Percentiles rank a stretch among this genome's conserved stretches.
Evolutionary conservation across 2,329 filamentous ascomycete species (phyloP).

Genomic region (Diplodia scrobiculata): DNA sequence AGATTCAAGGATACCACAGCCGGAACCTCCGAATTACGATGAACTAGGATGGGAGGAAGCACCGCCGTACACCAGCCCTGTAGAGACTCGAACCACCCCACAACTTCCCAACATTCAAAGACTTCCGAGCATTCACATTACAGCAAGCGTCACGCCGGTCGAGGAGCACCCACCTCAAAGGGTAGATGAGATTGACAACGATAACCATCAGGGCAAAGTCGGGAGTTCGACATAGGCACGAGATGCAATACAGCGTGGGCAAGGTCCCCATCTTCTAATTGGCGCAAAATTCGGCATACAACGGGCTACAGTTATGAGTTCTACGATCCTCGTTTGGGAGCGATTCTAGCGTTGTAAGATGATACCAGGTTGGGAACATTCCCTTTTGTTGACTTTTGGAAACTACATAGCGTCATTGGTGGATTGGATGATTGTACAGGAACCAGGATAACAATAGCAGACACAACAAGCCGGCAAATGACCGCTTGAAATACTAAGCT

Average conservation of each 20-base stretch:
- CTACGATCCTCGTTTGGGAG: slow-evolving; percentile 20
- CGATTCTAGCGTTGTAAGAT: slow-evolving; percentile 26
- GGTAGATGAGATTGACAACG: slow-evolving; percentile 7
- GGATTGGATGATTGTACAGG: slow-evolving; percentile 13
- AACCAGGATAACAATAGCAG: slow-evolving; percentile 4
- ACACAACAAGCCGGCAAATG: neutral
- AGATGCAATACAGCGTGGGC: neutral
- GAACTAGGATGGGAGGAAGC: slow-evolving; percentile 47
- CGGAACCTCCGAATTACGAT: slow-evolving; percentile 44
- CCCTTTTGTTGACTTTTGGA: slow-evolving; percentile 14
- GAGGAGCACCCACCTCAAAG: slow-evolving; percentile 21
- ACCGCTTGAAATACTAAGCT: neutral
- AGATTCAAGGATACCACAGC: slow-evolving; percentile 35
- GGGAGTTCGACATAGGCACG: slow-evolving; percentile 1
- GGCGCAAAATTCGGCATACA: slow-evolving; percentile 21
- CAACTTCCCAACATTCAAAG: slow-evolving; percentile 18
- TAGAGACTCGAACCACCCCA: slow-evolving; percentile 30
- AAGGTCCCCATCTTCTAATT: slow-evolving; percentile 4
- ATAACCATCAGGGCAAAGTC: slow-evolving; percentile 6
- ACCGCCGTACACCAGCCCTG: slow-evolving; percentile 53
- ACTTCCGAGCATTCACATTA: slow-evolving; percentile 28
- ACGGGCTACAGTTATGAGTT: slow-evolving; percentile 19
- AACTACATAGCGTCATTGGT: slow-evolving; percentile 15
- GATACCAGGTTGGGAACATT: slow-evolving; percentile 25
- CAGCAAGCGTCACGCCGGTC: slow-evolving; percentile 21